Evolutionary conservation across 1,284 basidiomycete species (phyloP).

Genomic region (Agroathelia rolfsii): DNA sequence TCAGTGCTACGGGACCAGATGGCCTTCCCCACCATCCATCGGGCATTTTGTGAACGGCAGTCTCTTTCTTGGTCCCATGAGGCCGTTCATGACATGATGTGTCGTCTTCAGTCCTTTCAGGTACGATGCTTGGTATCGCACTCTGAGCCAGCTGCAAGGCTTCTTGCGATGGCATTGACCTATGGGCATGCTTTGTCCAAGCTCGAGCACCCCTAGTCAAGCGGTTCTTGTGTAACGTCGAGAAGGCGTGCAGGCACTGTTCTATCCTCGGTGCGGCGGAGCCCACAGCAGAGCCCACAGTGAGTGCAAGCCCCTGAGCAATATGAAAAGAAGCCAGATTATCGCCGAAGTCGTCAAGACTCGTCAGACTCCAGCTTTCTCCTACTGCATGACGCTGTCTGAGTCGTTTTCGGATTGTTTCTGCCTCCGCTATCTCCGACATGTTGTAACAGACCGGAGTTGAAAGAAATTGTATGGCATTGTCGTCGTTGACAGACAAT

Average conservation of each 20-base stretch:
- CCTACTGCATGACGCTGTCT: no score
- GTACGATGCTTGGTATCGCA: no score
- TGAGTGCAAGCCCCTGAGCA: constrained; percentile 41
- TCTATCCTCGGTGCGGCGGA: constrained; percentile 31
- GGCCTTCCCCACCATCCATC: constrained; percentile 50
- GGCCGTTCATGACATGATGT: not conserved
- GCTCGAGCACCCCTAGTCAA: constrained; percentile 47
- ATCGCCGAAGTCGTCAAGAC: no score
- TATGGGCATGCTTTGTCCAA: constrained; percentile 50
- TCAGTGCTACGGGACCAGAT: constrained; percentile 34
- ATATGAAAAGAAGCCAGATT: no score
- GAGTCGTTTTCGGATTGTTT: no score
- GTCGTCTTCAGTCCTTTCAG: not conserved
- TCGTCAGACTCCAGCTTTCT: no score
- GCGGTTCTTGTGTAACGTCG: constrained; percentile 30
- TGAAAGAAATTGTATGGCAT: no score
- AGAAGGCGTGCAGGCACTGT: constrained; percentile 38
- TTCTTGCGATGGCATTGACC: constrained; percentile 39
- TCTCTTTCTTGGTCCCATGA: constrained; percentile 9
- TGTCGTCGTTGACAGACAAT: no score
- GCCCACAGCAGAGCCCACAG: constrained; percentile 47
- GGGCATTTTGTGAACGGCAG: constrained; percentile 16
- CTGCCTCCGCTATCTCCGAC: no score
- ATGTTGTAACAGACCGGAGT: no score
- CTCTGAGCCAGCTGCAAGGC: constrained; percentile 12